phyloP scores from a whole-genome alignment of 495 filamentous ascomycete genomes.

The Choiromyces venosus region DNA sequence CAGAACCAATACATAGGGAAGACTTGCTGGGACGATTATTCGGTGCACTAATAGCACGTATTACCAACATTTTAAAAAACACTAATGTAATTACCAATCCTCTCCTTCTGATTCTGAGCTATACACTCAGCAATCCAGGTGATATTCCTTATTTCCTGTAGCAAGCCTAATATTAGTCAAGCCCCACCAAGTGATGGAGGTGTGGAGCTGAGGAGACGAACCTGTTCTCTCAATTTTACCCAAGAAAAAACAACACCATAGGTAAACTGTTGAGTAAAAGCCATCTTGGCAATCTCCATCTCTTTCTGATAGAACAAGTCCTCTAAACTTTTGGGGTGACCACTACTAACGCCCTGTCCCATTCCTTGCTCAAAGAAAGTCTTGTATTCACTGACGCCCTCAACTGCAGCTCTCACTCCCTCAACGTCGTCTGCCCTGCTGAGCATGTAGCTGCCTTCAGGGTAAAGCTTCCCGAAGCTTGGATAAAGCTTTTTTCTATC shows the following conservation, averaged over 20 bases:
- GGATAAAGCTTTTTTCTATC: conserved; percentile 97
- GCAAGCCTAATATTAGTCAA: conserved; percentile 9
- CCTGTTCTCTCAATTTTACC: conserved; percentile 97
- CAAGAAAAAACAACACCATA: conserved; percentile 93
- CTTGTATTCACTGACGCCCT: conserved; percentile 87
- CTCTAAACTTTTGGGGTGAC: conserved; percentile 84
- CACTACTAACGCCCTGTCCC: conserved; percentile 58
- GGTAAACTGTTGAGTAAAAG: conserved; percentile 95
- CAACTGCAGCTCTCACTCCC: conserved; percentile 84
- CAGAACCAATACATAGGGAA: background rate
- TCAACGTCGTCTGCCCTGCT: conserved; percentile 94
- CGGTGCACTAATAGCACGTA: background rate
- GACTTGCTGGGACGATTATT: background rate
- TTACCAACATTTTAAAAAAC: conserved; percentile 59
- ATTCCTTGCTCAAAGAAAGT: conserved; percentile 89
- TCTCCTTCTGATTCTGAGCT: conserved; percentile 98
- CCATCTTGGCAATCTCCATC: conserved; percentile 92
- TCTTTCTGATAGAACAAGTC: conserved; percentile 99
- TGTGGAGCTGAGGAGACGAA: conserved; percentile 46
- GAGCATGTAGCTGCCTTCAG: conserved; percentile 90
- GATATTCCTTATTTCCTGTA: conserved; percentile 97
- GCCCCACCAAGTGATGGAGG: background rate
- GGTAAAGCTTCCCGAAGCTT: conserved; percentile 79
- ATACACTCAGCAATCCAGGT: conserved; percentile 99
- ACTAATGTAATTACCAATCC: conserved; percentile 97